Evolutionary conservation across 2,329 filamentous ascomycete genomes (phyloP).

Genomic region (Stachybotrys chartarum): DNA sequence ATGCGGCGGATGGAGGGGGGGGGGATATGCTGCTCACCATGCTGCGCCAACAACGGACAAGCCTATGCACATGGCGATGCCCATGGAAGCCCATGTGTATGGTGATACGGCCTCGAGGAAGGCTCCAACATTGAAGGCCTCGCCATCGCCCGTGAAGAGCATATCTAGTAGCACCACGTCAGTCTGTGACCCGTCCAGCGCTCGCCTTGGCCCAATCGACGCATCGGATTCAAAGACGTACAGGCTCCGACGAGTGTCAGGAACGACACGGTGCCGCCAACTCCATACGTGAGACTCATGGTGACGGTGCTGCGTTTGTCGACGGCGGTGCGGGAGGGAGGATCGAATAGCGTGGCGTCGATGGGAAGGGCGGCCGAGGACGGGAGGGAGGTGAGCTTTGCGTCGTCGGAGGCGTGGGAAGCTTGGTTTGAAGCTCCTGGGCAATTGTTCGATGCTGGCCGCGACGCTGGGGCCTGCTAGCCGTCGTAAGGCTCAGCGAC

Average conservation of each 20-base stretch:
- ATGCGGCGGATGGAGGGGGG: background rate
- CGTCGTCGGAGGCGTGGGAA: background rate
- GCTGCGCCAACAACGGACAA: constrained; percentile 94
- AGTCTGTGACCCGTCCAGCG: constrained; percentile 1
- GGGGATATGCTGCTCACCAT: constrained; percentile 56
- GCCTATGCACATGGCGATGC: constrained; percentile 91
- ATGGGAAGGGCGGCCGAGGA: background rate
- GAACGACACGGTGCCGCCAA: constrained; percentile 60
- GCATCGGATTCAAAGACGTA: constrained; percentile 36
- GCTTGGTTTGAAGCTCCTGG: background rate
- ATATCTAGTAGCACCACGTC: constrained; percentile 66
- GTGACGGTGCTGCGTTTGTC: constrained; percentile 20
- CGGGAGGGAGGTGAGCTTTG: background rate
- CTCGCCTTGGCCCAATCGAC: background rate
- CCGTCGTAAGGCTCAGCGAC: constrained; percentile 10
- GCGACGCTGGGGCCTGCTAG: too few relatives aligned
- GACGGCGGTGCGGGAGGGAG: constrained; percentile 9
- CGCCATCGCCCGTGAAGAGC: constrained; percentile 95
- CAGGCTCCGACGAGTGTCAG: constrained; percentile 70
- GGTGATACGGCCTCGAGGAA: constrained; percentile 94
- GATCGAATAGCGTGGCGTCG: background rate
- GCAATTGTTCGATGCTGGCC: background rate
- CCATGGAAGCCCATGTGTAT: constrained; percentile 85
- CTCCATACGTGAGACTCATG: constrained; percentile 70
- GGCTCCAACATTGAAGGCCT: constrained; percentile 92